Evolutionary conservation across 192 early-diverging fungal genomes (phyloP).

Genomic region (Coemansia sp.): DNA sequence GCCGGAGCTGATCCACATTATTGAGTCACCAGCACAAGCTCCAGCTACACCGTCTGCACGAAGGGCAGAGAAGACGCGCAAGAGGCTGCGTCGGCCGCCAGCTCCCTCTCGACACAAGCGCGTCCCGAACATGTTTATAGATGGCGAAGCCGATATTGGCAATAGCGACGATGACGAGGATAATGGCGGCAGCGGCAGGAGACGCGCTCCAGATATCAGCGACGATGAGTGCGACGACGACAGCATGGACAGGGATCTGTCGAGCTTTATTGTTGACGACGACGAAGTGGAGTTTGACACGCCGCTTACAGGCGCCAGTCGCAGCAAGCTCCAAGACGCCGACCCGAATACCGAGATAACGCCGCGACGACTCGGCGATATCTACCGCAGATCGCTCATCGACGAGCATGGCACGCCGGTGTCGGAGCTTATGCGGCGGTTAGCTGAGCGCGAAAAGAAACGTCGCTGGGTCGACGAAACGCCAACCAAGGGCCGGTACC

Average conservation of each 20-base stretch:
- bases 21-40: not conserved
- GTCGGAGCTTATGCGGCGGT: conserved; percentile 30
- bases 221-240: conserved; percentile 38
- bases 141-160: conserved; percentile 40
- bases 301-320: not conserved
- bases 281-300: conserved; percentile 46
- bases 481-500: conserved; percentile 16
- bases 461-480: conserved; percentile 50
- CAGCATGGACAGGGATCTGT: conserved; percentile 39
- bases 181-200: not conserved
- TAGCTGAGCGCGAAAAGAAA: conserved; percentile 48
- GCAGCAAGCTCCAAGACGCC: not conserved
- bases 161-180: conserved; percentile 32
- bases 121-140: conserved; percentile 30
- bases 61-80: not conserved
- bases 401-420: conserved; percentile 30
- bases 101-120: not conserved
- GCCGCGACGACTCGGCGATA: conserved; percentile 30
- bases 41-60: not conserved
- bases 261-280: conserved; percentile 51
- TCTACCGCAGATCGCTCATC: conserved; percentile 38
- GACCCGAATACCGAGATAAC: conserved; percentile 4
- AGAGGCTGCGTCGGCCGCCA: conserved; percentile 15
- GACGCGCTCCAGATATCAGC: conserved; percentile 1
- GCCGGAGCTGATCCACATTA: not conserved